Percentiles rank a stretch among this genome's conserved stretches.
Conservation (phyloP, 352 stramenopile species). For the Pythium rishiriense region DNA sequence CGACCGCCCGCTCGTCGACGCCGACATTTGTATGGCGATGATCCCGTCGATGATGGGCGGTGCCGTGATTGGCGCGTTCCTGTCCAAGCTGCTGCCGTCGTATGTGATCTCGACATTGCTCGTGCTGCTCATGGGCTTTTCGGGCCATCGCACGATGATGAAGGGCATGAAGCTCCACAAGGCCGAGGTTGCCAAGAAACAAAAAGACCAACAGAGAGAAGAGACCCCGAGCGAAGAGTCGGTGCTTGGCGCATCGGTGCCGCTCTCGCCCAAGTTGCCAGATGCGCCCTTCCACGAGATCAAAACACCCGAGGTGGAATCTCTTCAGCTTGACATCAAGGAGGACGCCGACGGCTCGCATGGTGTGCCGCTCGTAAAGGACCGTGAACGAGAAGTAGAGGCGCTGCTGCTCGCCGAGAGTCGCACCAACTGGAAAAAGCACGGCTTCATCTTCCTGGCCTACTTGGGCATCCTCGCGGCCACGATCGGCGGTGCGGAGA, state of each 20-base stretch:
- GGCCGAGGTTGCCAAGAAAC: conserved; percentile 37
- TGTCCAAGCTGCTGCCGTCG: conserved; percentile 60
- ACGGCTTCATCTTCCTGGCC: conserved; percentile 16
- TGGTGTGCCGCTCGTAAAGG: conserved; percentile 1
- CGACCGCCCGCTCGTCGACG: conserved; percentile 54
- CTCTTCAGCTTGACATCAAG: not conserved
- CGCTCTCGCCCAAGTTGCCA: not conserved
- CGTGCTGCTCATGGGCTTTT: conserved; percentile 41
- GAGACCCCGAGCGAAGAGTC: conserved; percentile 14
- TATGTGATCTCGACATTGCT: conserved; percentile 68
- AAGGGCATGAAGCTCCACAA: conserved; percentile 41
- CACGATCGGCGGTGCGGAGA: conserved; percentile 27
- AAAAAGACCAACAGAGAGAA: conserved; percentile 1
- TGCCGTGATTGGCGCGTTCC: conserved; percentile 50
- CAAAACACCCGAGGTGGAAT: conserved; percentile 16
- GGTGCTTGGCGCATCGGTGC: no score
- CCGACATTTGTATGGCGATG: conserved; percentile 56
- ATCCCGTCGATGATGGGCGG: conserved; percentile 64
- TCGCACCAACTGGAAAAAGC: conserved; percentile 18
- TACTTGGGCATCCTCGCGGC: conserved; percentile 25
- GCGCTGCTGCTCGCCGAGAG: conserved; percentile 10
- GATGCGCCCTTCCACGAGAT: conserved; percentile 13
- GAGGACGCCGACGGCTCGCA: not conserved
- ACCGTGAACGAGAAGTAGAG: conserved; percentile 7
- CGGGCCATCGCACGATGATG: conserved; percentile 37